Percentiles rank a stretch among this genome's conserved stretches.
These are phyloP conservation scores for Phaeotremella fagi DNA, from an alignment of 768 basidiomycete genomes.

Conservation along the genomic window DNA sequence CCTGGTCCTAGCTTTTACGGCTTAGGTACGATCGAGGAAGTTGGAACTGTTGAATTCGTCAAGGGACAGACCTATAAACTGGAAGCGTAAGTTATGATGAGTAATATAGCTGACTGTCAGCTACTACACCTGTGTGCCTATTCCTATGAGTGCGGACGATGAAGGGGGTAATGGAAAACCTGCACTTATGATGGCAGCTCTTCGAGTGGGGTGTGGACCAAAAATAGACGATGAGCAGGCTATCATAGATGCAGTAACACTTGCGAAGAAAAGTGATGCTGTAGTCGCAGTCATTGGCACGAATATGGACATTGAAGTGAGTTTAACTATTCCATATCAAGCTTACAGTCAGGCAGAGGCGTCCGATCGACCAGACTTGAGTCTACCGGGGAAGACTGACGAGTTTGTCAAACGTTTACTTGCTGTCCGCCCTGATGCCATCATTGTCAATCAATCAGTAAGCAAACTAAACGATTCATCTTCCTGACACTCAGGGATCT, in stretches of 20 bases:
- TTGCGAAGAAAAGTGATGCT: constrained; percentile 57
- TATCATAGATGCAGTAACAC: constrained; percentile 56
- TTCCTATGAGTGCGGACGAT: background rate
- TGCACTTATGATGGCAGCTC: background rate
- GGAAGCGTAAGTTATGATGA: background rate
- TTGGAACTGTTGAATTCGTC: background rate
- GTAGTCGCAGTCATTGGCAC: constrained; percentile 25
- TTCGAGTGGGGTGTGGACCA: constrained; percentile 66
- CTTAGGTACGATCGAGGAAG: background rate
- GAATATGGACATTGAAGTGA: constrained; percentile 48
- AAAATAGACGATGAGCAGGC: constrained; percentile 60
- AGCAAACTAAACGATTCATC: background rate
- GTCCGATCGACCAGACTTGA: constrained; percentile 62
- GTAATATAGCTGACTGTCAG: background rate
- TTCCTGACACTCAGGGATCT: constrained; percentile 16
- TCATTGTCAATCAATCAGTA: constrained; percentile 4
- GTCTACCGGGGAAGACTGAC: constrained; percentile 40
- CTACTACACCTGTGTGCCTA: background rate
- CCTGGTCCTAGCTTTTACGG: constrained; percentile 5
- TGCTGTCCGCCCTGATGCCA: constrained; percentile 37
- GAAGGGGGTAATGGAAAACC: background rate
- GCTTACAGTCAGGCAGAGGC: constrained; percentile 67
- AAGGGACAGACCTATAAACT: background rate
- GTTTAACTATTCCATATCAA: constrained; percentile 59
- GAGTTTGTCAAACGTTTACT: constrained; percentile 39